phyloP scores from a whole-genome alignment of 768 basidiomycete species.

The Calvatia gigantea region DNA sequence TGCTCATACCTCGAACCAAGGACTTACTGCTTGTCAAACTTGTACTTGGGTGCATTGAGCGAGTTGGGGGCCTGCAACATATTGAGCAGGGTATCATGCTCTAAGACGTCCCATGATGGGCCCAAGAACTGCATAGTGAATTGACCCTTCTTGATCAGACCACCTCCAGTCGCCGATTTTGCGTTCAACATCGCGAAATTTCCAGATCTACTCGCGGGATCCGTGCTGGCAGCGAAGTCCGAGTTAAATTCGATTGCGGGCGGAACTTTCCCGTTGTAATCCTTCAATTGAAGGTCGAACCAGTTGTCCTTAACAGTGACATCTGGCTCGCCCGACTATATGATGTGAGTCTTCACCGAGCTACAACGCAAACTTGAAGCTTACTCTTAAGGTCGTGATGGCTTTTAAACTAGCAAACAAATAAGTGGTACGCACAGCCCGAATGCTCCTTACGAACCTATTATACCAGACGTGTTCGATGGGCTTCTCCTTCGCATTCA shows the following conservation, averaged over 20 bases:
- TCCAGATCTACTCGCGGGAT: background rate
- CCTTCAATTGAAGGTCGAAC: background rate
- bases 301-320: background rate
- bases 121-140: background rate
- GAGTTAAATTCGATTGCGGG: background rate
- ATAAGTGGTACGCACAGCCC: background rate
- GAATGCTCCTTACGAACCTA: background rate
- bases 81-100: background rate
- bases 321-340: background rate
- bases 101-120: background rate
- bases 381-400: background rate
- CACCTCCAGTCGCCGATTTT: background rate
- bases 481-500: background rate
- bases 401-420: background rate
- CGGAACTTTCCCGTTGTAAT: background rate
- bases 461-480: background rate
- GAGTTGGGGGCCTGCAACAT: background rate
- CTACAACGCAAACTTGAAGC: background rate
- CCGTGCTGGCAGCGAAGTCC: background rate
- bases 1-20: background rate
- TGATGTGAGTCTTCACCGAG: background rate
- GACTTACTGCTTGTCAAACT: background rate
- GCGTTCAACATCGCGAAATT: background rate
- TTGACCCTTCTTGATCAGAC: background rate
- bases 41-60: background rate